These are phyloP conservation scores for Lentinula detonsa DNA, from an alignment of 768 basidiomycete species.

Conservation along the genomic window DNA sequence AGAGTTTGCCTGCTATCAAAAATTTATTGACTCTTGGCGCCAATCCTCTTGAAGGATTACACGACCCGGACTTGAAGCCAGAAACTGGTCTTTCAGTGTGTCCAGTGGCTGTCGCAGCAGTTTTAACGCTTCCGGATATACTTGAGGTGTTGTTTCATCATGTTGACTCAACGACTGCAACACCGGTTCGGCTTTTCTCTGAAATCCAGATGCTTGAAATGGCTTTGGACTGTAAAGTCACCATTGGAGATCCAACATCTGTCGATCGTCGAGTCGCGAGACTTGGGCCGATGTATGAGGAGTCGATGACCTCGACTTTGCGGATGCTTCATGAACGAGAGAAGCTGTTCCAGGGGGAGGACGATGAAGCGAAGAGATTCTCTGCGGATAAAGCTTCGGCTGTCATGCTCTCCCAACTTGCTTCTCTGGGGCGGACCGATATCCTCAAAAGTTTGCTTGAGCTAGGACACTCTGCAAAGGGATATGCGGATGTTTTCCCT, in stretches of 20 bases:
- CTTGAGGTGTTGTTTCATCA: not conserved
- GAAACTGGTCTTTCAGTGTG: not conserved
- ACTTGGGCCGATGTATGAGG: slow-evolving; percentile 3
- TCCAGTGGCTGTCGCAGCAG: not conserved
- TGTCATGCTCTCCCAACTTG: slow-evolving; percentile 1
- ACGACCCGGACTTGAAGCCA: not conserved
- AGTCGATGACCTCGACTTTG: slow-evolving; percentile 2
- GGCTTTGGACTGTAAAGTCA: not conserved
- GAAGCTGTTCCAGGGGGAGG: not conserved
- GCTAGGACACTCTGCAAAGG: slow-evolving; percentile 7
- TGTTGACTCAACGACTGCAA: not conserved
- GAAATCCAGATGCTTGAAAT: slow-evolving; percentile 1
- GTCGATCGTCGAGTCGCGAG: slow-evolving; percentile 8
- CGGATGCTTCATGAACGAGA: slow-evolving; percentile 4
- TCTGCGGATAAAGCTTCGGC: not conserved
- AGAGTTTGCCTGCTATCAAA: slow-evolving; percentile 1
- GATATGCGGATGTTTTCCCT: not conserved
- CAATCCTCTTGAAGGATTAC: slow-evolving; percentile 7
- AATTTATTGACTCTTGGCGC: slow-evolving; percentile 5
- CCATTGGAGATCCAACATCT: slow-evolving; percentile 5
- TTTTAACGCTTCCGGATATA: slow-evolving; percentile 3
- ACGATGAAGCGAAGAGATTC: not conserved
- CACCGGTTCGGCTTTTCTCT: not conserved
- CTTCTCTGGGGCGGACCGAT: not conserved
- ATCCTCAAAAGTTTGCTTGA: slow-evolving; percentile 5